These are phyloP conservation scores for Hygrophorus pudorinus DNA, from an alignment of 768 basidiomycete genomes.

Conservation along the genomic window DNA sequence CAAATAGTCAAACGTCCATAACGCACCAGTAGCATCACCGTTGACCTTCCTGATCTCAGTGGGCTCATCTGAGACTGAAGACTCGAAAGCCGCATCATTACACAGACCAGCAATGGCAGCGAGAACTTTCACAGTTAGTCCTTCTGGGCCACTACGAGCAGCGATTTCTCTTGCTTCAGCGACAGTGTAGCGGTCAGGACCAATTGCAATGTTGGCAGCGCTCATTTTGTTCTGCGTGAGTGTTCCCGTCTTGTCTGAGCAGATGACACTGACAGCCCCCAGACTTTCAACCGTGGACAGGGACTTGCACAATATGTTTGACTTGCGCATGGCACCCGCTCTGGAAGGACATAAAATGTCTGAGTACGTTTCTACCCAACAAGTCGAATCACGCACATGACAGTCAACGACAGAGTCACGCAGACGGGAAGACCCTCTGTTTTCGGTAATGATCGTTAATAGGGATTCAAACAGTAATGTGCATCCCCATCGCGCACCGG, in stretches of 20 bases:
- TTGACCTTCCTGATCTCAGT: constrained; percentile 21
- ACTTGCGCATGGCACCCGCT: constrained; percentile 37
- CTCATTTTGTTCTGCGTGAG: constrained; percentile 54
- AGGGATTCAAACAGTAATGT: background rate
- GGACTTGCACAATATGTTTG: constrained; percentile 43
- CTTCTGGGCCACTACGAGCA: constrained; percentile 8
- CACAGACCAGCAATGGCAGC: constrained; percentile 39
- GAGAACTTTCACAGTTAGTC: constrained; percentile 18
- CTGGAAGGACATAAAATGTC: constrained; percentile 2
- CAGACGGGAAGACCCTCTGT: constrained; percentile 44
- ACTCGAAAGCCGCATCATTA: constrained; percentile 38
- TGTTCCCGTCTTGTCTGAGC: constrained; percentile 53
- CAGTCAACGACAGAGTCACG: constrained; percentile 43
- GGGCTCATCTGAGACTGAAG: constrained; percentile 15
- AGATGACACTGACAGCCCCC: constrained; percentile 46
- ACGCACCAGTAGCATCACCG: constrained; percentile 46
- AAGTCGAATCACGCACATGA: constrained; percentile 10
- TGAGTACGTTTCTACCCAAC: background rate
- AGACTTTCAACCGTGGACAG: constrained; percentile 60
- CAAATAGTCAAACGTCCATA: background rate
- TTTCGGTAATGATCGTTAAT: constrained; percentile 23
- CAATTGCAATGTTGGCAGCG: constrained; percentile 35
- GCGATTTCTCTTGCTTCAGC: constrained; percentile 7
- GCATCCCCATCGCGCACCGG: background rate
- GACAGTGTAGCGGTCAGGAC: constrained; percentile 21